Percentiles rank a stretch among this genome's conserved stretches.
phyloP scores from a whole-genome alignment of 768 basidiomycete genomes.

The Austroboletus festivus region DNA sequence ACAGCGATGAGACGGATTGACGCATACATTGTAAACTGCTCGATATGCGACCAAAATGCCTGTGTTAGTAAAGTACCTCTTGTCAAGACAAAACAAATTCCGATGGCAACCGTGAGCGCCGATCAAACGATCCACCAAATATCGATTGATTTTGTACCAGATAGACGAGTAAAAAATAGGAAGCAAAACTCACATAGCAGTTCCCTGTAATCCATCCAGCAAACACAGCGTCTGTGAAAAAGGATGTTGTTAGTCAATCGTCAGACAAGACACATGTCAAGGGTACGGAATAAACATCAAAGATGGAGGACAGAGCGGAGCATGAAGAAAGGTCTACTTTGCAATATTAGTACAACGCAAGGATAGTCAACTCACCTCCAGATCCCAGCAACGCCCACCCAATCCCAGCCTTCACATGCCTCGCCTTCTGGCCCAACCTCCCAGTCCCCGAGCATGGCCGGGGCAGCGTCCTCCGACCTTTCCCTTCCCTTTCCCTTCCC shows the following conservation, averaged over 20 bases:
- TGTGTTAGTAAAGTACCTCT: slow-evolving; percentile 1
- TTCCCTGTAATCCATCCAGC: slow-evolving; percentile 59
- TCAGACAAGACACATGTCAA: too few relatives aligned
- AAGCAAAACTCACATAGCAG: slow-evolving; percentile 42
- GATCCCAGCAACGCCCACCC: slow-evolving; percentile 53
- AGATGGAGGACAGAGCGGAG: too few relatives aligned
- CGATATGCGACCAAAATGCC: background rate
- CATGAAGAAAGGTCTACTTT: too few relatives aligned
- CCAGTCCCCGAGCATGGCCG: slow-evolving; percentile 16
- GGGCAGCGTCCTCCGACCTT: too few relatives aligned
- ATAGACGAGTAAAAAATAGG: background rate
- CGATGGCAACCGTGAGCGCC: background rate
- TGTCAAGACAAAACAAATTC: background rate
- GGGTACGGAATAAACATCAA: background rate
- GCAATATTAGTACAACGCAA: too few relatives aligned
- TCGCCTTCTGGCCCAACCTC: slow-evolving; percentile 20
- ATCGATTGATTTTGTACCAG: background rate
- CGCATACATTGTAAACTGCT: slow-evolving; percentile 26
- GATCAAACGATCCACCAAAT: background rate
- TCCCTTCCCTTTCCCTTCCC: slow-evolving; percentile 8
- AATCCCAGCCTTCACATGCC: slow-evolving; percentile 49
- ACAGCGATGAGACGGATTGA: background rate
- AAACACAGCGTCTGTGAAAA: slow-evolving; percentile 46
- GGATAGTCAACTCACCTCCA: slow-evolving; percentile 43
- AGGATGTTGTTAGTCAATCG: background rate